Evolutionary conservation across 768 basidiomycete genomes (phyloP), one percentile per base, ranked within the genome.

Genomic region (Suillus weaverae): DNA sequence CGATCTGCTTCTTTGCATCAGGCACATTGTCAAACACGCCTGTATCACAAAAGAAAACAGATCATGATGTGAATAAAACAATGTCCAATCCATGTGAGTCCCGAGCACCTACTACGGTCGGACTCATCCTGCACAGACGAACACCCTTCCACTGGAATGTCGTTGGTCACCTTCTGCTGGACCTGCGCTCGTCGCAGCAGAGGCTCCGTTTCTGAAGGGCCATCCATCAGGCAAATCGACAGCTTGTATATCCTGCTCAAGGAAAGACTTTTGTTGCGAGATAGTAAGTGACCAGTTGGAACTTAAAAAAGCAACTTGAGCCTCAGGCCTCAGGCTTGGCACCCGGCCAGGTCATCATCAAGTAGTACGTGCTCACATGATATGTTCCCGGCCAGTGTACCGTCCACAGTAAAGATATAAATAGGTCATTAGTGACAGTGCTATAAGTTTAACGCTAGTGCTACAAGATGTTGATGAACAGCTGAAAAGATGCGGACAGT

Each of bases 1-100:
- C 86, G 14, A 89, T 74, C 65, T 82, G 81, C 38, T 85, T 78
- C 69, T 81, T 86, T 11, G 71, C 72, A 11, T 76, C 74, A 1
- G 86, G 86, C 16, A 84, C 80, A 57, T 84, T 77, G 62, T 85
- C 84, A 18, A 78, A 32, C 18, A 20, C 3, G 5, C 41, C 57
- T 59, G 18, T 41, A 41, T 41, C 5, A 30, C 18, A 43, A 16
- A 41, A 20, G 22, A 22, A 35, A 22, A 22, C 22, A 9, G 14
- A 39, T 26, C 26, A 26, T 26, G 18, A 59, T 22, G 10, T 59
- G 57, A 59, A 18, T 6, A 30, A 59, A 16, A 16, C 20, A 30
- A n/a, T 41, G 26, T 59, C 4, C 10, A 7, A 30, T 41, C 11
- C 9, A 30, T 41, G 38, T 20, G 39, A 59, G 30, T 13, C 11